These are phyloP conservation scores for Schizosaccharomyces japonicus DNA, from an alignment of 805 yeast species.

Conservation along the genomic window DNA sequence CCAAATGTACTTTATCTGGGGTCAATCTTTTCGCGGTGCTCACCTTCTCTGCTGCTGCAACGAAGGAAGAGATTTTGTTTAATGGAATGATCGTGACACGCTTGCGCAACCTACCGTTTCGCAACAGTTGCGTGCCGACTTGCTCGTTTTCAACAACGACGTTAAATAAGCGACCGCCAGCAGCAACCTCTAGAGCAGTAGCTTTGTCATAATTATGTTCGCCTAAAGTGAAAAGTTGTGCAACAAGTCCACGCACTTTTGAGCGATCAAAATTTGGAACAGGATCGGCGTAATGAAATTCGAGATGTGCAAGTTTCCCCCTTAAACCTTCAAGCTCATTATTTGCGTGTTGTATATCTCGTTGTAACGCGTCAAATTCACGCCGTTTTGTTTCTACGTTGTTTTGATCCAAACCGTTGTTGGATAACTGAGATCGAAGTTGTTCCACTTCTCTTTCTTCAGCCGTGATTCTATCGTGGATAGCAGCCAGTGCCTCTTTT, in stretches of 20 bases:
- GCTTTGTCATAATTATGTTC: slow-evolving; percentile 36
- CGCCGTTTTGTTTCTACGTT: slow-evolving; percentile 9
- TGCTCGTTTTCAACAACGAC: slow-evolving; percentile 74
- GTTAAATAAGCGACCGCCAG: slow-evolving; percentile 75
- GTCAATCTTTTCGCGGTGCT: slow-evolving; percentile 49
- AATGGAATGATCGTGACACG: slow-evolving; percentile 82
- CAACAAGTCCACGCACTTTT: slow-evolving; percentile 71
- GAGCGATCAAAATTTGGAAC: slow-evolving; percentile 30
- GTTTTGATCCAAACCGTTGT: slow-evolving; percentile 21
- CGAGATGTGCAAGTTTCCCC: slow-evolving; percentile 46
- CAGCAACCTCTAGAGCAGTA: slow-evolving; percentile 74
- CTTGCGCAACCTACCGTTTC: slow-evolving; percentile 50
- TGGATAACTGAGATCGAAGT: slow-evolving; percentile 14
- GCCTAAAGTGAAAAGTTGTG: slow-evolving; percentile 48
- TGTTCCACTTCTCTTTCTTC: slow-evolving; percentile 16
- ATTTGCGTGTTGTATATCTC: slow-evolving; percentile 17
- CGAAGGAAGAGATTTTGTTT: slow-evolving; percentile 51
- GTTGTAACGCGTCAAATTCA: slow-evolving; percentile 17
- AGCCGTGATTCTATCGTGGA: slow-evolving; percentile 22
- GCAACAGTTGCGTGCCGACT: slow-evolving; percentile 63
- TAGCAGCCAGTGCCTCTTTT: slow-evolving; percentile 21
- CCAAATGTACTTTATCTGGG: slow-evolving; percentile 74
- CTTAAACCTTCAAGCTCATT: slow-evolving; percentile 31
- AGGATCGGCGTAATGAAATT: slow-evolving; percentile 51
- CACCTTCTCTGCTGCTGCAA: slow-evolving; percentile 28